These are phyloP conservation scores for Metschnikowia gruessii DNA, from an alignment of 805 yeast genomes.

Conservation along the genomic window DNA sequence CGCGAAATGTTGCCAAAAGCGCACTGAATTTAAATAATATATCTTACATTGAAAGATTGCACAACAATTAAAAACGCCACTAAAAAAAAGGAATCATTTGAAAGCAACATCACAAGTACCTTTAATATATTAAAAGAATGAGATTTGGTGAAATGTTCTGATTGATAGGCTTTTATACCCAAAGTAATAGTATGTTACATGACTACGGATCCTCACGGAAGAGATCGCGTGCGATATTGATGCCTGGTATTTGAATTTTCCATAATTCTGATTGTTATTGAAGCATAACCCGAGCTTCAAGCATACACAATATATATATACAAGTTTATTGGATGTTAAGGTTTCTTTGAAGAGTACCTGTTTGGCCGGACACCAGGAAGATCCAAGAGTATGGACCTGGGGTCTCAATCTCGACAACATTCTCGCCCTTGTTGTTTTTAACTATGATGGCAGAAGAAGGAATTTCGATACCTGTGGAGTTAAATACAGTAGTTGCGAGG, in stretches of 20 bases:
- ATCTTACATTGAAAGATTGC: background rate
- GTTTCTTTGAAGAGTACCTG: constrained; percentile 17
- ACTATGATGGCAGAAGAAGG: constrained; percentile 26
- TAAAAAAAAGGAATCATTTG: background rate
- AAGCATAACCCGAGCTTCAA: constrained; percentile 2
- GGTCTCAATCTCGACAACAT: constrained; percentile 20
- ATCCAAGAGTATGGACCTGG: constrained; percentile 30
- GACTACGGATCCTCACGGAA: too few relatives aligned
- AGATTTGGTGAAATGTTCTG: too few relatives aligned
- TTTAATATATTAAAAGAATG: too few relatives aligned
- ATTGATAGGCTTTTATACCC: too few relatives aligned
- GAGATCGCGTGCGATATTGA: too few relatives aligned
- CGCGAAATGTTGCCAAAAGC: background rate
- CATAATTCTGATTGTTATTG: constrained; percentile 1
- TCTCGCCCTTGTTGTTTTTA: constrained; percentile 11
- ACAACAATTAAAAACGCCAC: background rate
- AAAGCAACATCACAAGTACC: background rate
- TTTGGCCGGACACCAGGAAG: constrained; percentile 29
- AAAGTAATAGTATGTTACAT: too few relatives aligned
- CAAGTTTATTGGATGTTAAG: constrained; percentile 19
- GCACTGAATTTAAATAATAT: background rate
- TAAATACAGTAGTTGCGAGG: constrained; percentile 26
- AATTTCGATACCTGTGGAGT: constrained; percentile 33
- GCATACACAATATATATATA: constrained; percentile 11
- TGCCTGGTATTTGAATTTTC: background rate